Conservation (phyloP, 495 filamentous ascomycete genomes). For the Aspergillus homomorphus region DNA sequence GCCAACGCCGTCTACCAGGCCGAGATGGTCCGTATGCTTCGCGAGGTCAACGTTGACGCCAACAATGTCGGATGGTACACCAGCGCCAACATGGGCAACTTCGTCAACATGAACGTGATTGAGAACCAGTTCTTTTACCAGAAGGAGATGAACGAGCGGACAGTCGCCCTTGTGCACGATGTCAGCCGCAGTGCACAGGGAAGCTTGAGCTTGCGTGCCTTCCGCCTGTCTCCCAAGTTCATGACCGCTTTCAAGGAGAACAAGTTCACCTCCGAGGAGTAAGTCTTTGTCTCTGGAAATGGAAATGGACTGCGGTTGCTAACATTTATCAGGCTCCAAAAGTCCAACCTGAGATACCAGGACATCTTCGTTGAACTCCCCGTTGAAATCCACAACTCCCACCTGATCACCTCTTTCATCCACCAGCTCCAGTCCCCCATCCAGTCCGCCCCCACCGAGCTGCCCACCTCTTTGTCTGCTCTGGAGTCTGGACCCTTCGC, state of each 20-base stretch:
- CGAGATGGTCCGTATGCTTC: slow-evolving; percentile 94
- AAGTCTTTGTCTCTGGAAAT: slow-evolving; percentile 25
- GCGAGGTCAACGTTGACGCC: slow-evolving; percentile 97
- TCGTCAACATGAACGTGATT: slow-evolving; percentile 88
- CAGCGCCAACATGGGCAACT: slow-evolving; percentile 98
- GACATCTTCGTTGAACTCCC: slow-evolving; percentile 92
- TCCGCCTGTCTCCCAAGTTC: slow-evolving; percentile 82
- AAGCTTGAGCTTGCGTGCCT: slow-evolving; percentile 83
- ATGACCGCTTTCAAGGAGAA: slow-evolving; percentile 91
- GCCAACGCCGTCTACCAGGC: slow-evolving; percentile 84
- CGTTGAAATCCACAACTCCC: slow-evolving; percentile 91
- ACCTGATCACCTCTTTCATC: slow-evolving; percentile 90
- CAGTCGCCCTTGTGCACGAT: slow-evolving; percentile 92
- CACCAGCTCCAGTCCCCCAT: slow-evolving; percentile 74
- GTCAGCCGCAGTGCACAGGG: slow-evolving; percentile 91
- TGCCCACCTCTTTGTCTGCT: slow-evolving; percentile 73
- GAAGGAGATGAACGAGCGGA: slow-evolving; percentile 85
- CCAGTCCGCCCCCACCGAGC: slow-evolving; percentile 57
- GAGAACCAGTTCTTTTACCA: slow-evolving; percentile 99
- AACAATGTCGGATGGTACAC: slow-evolving; percentile 99
- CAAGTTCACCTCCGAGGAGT: slow-evolving; percentile 97
- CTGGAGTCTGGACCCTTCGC: slow-evolving; percentile 53
- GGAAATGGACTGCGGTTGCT: slow-evolving; percentile 13
- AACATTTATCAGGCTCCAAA: slow-evolving; percentile 65
- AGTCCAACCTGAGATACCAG: slow-evolving; percentile 86